Base-by-base conservation (phyloP, 192 early-diverging fungal genomes). In the Gamsiella multidivaricata region DNA sequence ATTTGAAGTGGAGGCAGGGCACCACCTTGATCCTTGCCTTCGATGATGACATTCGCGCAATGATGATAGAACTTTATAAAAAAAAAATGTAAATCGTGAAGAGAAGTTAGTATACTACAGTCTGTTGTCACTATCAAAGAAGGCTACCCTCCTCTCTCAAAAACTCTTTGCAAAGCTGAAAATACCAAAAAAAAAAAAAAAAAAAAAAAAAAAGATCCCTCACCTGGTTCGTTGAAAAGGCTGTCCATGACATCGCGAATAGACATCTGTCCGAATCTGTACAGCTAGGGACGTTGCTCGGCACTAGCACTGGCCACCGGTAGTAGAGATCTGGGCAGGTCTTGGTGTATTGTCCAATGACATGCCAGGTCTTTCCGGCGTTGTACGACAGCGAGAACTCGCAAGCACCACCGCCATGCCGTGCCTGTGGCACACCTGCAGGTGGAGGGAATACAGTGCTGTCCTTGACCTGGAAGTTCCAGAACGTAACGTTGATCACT, bases 31-130 rank as follows among this genome's bases (percentile, higher is more conserved):
- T 43, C 59, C 26, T 22, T 42, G 20, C 88, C 84, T 14, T 69
- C 63, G 68, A 92, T 85, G 26, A 82, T 83, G 12, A 93, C 79
- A 74, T 91, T 88, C 23, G 87, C 90, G 58, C 90, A 91, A 75
- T 91, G 88, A 83, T 88, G 89, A 80, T 93, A 93, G 67, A 88
- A 91, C 81, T 93, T 89, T 43, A 22, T 12, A 49, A 49, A 49
- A 49, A 9, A 20, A 49, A 20, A 49, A n/a, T n/a, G n/a, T n/a
- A n/a, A n/a, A n/a, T n/a, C n/a, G n/a, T n/a, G n/a, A n/a, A n/a
- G n/a, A n/a, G n/a, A n/a, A n/a, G n/a, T n/a, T n/a, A n/a, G n/a
- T n/a, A n/a, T n/a, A n/a, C n/a, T n/a, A n/a, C n/a, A n/a, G n/a
- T n/a, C n/a, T n/a, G n/a, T n/a, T n/a, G n/a, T n/a, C n/a, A n/a